Conservation (phyloP, 2,329 filamentous ascomycete genomes). For the Venturia oleaginea region DNA sequence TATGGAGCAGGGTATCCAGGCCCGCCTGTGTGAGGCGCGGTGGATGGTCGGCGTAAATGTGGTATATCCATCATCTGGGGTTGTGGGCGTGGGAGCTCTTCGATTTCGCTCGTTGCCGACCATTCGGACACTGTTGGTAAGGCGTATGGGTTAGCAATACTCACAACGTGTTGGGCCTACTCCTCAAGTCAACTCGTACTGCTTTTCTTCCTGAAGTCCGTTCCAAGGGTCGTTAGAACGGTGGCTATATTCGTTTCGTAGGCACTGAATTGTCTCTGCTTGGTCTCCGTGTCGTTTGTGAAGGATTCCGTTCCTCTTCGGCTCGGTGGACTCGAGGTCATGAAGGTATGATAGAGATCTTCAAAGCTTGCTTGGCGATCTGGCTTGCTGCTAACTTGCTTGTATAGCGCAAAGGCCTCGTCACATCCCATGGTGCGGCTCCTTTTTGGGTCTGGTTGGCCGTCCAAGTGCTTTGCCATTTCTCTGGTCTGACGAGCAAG, state of each 20-base stretch:
- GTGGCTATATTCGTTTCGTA: conserved; percentile 12
- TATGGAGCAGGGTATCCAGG: background rate
- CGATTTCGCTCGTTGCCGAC: background rate
- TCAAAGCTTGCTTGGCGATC: conserved; percentile 6
- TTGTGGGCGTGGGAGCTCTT: background rate
- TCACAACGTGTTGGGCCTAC: background rate
- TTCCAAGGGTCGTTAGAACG: conserved; percentile 9
- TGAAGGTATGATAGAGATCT: conserved; percentile 3
- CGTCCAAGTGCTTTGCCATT: background rate
- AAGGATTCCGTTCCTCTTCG: conserved; percentile 5
- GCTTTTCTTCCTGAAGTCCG: background rate
- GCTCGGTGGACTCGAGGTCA: background rate
- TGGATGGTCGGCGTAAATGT: background rate
- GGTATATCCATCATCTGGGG: conserved; percentile 4
- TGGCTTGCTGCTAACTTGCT: background rate
- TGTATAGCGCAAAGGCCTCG: conserved; percentile 10
- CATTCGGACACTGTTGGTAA: background rate
- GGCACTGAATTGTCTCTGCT: conserved; percentile 11
- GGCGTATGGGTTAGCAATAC: background rate
- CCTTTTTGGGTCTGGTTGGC: conserved; percentile 5
- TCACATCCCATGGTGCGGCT: conserved; percentile 4
- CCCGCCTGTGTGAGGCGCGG: background rate
- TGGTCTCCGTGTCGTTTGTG: background rate
- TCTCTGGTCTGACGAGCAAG: conserved; percentile 2
- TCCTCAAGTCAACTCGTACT: background rate